Conservation (phyloP, 208 protist genomes). For the Trypanosoma mega region DNA sequence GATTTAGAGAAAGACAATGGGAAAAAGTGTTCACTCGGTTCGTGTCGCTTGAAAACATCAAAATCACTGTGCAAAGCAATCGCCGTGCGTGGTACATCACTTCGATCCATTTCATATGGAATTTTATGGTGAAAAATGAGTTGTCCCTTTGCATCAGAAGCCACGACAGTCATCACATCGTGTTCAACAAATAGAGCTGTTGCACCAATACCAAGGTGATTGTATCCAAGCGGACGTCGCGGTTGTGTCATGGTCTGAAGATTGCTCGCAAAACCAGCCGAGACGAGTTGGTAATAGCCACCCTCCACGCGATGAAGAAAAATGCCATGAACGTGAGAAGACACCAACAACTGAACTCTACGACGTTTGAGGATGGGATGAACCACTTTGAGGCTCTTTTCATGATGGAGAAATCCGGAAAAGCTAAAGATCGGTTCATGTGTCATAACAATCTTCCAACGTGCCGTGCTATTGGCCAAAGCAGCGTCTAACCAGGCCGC, state of each 20-base stretch:
- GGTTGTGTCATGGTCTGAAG: background rate
- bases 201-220: slow-evolving; percentile 3
- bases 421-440: slow-evolving; percentile 14
- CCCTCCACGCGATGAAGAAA: slow-evolving; percentile 4
- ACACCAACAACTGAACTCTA: background rate
- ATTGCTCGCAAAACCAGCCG: slow-evolving; percentile 2
- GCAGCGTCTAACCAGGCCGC: background rate
- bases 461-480: slow-evolving; percentile 6
- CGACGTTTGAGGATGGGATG: slow-evolving; percentile 4
- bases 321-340: slow-evolving; percentile 10
- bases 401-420: background rate
- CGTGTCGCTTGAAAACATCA: too few relatives aligned
- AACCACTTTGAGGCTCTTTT: background rate
- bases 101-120: background rate
- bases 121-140: slow-evolving; percentile 10
- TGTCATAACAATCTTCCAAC: slow-evolving; percentile 15
- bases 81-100: too few relatives aligned
- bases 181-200: slow-evolving; percentile 5
- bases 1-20: too few relatives aligned
- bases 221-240: slow-evolving; percentile 2
- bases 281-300: slow-evolving; percentile 18
- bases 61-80: too few relatives aligned
- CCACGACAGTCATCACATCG: background rate
- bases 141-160: background rate
- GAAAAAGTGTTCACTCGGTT: too few relatives aligned